These are phyloP conservation scores for Pichia cabralensis DNA, from an alignment of 805 yeast species.

Conservation along the genomic window DNA sequence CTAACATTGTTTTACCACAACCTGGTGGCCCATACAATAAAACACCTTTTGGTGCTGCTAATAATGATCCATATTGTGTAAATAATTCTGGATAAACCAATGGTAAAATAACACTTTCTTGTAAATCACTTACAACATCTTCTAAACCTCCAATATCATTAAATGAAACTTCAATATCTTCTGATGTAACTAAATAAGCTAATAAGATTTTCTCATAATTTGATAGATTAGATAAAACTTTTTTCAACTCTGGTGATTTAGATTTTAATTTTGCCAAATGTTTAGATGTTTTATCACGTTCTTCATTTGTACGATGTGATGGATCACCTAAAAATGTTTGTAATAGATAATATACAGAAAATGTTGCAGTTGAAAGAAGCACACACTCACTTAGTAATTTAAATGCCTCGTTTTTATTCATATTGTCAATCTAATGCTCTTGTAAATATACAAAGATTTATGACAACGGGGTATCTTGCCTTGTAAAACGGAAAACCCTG, in stretches of 20 bases:
- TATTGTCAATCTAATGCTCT: no score
- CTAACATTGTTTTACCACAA: conserved; percentile 95
- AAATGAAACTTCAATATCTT: conserved; percentile 69
- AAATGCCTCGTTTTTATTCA: conserved; percentile 65
- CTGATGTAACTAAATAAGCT: conserved; percentile 72
- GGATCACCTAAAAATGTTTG: conserved; percentile 20
- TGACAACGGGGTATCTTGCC: no score
- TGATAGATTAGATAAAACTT: conserved; percentile 35
- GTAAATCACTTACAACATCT: conserved; percentile 67
- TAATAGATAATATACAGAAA: conserved; percentile 42
- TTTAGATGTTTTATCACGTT: conserved; percentile 49
- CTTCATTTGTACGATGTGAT: conserved; percentile 41
- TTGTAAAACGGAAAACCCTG: no score
- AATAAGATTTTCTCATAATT: conserved; percentile 73
- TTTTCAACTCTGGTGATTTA: conserved; percentile 46
- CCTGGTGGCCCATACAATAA: conserved; percentile 94
- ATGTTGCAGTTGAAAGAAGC: conserved; percentile 42
- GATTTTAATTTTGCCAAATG: conserved; percentile 48
- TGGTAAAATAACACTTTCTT: conserved; percentile 85
- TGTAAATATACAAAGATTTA: no score
- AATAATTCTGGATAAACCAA: conserved; percentile 71
- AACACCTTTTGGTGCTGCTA: conserved; percentile 93
- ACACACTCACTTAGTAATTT: conserved; percentile 68
- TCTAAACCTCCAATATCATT: conserved; percentile 87
- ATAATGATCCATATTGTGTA: conserved; percentile 51